phyloP scores from a whole-genome alignment of 805 yeast genomes.

The Kuraishia piskuri region DNA sequence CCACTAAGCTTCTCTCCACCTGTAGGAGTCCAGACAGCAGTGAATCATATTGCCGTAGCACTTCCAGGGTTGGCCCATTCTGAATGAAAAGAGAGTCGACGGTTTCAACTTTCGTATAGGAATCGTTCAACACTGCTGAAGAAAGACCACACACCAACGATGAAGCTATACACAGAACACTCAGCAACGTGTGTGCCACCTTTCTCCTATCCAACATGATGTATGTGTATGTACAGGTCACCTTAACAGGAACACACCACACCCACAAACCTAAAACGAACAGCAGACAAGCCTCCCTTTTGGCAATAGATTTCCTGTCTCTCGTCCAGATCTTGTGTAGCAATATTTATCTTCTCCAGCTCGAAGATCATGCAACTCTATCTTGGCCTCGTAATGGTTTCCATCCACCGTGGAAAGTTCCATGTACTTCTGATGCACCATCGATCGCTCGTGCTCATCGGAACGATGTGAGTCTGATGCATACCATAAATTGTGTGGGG shows the following conservation, averaged over 20 bases:
- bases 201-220: not conserved
- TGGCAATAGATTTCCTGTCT: too few relatives aligned
- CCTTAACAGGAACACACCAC: not conserved
- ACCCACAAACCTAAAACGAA: too few relatives aligned
- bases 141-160: not conserved
- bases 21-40: not conserved
- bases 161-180: not conserved
- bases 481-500: not conserved
- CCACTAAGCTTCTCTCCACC: not conserved
- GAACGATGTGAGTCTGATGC: not conserved
- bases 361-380: too few relatives aligned
- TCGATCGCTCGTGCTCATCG: not conserved
- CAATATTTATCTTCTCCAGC: too few relatives aligned
- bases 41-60: constrained; percentile 1
- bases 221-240: too few relatives aligned
- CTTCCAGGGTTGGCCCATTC: not conserved
- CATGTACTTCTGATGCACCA: not conserved
- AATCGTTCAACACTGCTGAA: not conserved
- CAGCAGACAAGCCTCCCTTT: too few relatives aligned
- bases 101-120: not conserved
- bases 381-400: too few relatives aligned
- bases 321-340: too few relatives aligned
- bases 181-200: not conserved
- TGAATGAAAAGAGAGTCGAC: not conserved
- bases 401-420: not conserved